Base-by-base conservation (phyloP, 176 grass and related monocot species). In the Eragrostis curvula region DNA sequence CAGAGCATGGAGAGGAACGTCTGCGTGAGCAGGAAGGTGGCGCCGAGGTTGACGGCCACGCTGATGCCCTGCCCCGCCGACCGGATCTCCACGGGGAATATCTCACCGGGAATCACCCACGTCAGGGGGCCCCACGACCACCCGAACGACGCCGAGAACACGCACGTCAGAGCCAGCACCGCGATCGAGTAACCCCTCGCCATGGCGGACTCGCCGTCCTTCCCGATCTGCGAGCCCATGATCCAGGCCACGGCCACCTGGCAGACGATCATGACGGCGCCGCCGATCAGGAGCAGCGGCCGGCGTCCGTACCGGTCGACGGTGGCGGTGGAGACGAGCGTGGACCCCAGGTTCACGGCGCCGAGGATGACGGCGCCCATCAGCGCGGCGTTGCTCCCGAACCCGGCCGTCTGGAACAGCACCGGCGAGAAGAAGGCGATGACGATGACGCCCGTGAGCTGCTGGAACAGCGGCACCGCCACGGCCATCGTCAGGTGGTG, bases 41-140 rank as follows among this genome's bases (percentile, higher is more conserved):
- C 63, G 71, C 86, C 92, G 23, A 91, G 86, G 80, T 91, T 94
- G 71, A 91, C 71, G 53, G 92, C 89, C 53, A 94, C 92, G 66
- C 83, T 89, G 80, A 91, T 84, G 27, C 32, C 32, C 85, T 95
- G 89, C 52, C 84, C 89, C 8, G 92, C 92, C 78, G 92, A 95
- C 62, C 89, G 84, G 65, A 92, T 78, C 87, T 94, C 92, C 80
- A 95, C 87, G 28, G 92, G 92, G 74, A 95, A 92, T 69, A 92
- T 92, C 87, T 95, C 89, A 47, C 89, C 81, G 23, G 89, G 89
- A 45, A 95, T 82, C 42, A 95, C 77, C 92, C 93, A 96, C 42
- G 82, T 73, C n/a, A 96, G 83, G 7, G 90, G 93, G 0, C 93
- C 93, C 93, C 93, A 93, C 5, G 93, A 96, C 85, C 83, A 96